Base-by-base conservation (phyloP, 495 filamentous ascomycete species). In the Chaetomium tenue region DNA sequence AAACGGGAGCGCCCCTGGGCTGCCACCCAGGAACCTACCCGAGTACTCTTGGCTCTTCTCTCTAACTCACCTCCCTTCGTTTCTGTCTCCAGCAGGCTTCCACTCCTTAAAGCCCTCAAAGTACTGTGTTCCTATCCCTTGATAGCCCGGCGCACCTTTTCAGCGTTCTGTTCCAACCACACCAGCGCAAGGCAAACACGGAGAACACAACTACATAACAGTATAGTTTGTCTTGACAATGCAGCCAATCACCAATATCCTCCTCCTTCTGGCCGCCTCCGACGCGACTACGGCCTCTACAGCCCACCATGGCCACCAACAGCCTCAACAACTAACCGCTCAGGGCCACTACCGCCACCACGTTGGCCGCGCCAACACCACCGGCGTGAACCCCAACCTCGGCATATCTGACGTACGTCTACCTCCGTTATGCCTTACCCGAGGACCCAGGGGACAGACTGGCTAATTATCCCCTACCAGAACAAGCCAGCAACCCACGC, bases 211-310 rank as follows among this genome's bases (percentile, higher is more conserved):
- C 12, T 13, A 15, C 55, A 46, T 23, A 4, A 18, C 52, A 8
- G 16, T 13, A 37, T 37, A 22, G 12, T 25, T 25, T 16, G 28
- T 13, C 20, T 7, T 40, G 5, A 58, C n/a, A 20, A 59, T 59
- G 40, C 57, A 48, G 20, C 26, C 33, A 25, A 13, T 23, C 25
- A 22, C 40, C 57, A 59, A 47, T 25, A 8, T n/a, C 44, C 57
- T 59, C 44, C 18, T 48, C 42, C 57, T 59, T 18, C 57, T 59
- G 22, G 40, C 16, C 16, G 57, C 25, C 57, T 59, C 57, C 18
- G 25, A 16, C 15, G 42, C 57, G 13, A 25, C 42, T 6, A 23
- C 26, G 9, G 11, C 56, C n/a, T 18, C 39, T 9, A 8, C 22
- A 30, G 20, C 12, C 56, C 22, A 58, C 11, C 56, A 3, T 20